phyloP scores from a whole-genome alignment of 139 green algal genomes.

The Haematococcus sp. region DNA sequence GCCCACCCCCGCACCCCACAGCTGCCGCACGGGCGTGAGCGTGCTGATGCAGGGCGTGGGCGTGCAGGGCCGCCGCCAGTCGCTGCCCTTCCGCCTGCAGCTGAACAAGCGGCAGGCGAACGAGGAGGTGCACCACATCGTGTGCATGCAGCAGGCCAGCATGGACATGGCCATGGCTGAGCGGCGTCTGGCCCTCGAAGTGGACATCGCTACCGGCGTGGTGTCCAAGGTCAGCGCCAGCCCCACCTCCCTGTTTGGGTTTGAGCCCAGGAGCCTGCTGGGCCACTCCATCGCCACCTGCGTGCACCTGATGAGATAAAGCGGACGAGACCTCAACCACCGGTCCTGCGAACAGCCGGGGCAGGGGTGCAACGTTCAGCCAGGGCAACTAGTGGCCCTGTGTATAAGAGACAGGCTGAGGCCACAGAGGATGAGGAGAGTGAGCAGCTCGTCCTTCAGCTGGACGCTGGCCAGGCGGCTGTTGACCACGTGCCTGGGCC shows the following conservation, averaged over 20 bases:
- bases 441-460: too few relatives aligned
- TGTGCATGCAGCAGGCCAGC: constrained; percentile 3
- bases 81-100: too few relatives aligned
- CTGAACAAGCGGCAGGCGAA: not conserved
- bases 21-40: constrained; percentile 2
- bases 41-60: not conserved
- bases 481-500: too few relatives aligned
- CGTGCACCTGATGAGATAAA: not conserved
- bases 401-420: not conserved
- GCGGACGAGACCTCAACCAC: not conserved
- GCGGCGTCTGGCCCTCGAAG: not conserved
- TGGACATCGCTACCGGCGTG: not conserved
- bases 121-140: not conserved
- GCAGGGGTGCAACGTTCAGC: too few relatives aligned
- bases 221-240: not conserved
- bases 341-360: too few relatives aligned
- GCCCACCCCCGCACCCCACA: not conserved
- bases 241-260: not conserved
- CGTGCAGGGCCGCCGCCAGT: not conserved
- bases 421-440: not conserved
- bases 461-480: too few relatives aligned
- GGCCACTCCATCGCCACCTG: not conserved
- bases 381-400: not conserved
- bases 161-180: constrained; percentile 2
- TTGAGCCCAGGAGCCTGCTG: not conserved